These are phyloP conservation scores for Arabis alpina DNA, from an alignment of 345 rosid species.

Conservation along the genomic window DNA sequence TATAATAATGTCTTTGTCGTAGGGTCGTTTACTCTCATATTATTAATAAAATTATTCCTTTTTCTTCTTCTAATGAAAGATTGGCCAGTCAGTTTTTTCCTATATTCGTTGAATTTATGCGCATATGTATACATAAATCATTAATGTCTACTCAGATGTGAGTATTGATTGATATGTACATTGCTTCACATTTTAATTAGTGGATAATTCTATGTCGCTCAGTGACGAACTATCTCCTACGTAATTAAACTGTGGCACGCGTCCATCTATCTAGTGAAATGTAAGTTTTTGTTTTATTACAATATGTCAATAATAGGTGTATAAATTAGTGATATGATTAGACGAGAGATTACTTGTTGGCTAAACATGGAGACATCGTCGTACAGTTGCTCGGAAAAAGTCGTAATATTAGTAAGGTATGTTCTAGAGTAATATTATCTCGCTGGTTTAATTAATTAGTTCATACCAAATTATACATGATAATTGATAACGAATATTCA, in stretches of 20 bases:
- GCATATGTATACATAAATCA: constrained; percentile 8
- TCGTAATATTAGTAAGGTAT: constrained; percentile 9
- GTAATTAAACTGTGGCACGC: constrained; percentile 22
- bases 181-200: too few species aligned
- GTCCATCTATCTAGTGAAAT: constrained; percentile 22
- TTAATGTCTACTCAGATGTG: constrained; percentile 3
- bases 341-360: constrained; percentile 35
- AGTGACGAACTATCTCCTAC: constrained; percentile 11
- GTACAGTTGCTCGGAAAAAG: constrained; percentile 6
- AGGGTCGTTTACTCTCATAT: constrained; percentile 19
- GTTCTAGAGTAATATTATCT: constrained; percentile 17
- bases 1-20: constrained; percentile 27
- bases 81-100: constrained; percentile 19
- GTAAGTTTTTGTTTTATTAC: neutral
- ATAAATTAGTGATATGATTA: constrained; percentile 18
- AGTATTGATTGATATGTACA: neutral
- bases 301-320: constrained; percentile 32
- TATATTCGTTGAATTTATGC: constrained; percentile 14
- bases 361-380: constrained; percentile 42
- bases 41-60: neutral
- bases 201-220: constrained; percentile 7
- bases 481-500: constrained; percentile 21
- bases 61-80: neutral
- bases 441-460: neutral
- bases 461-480: constrained; percentile 12